These are phyloP conservation scores for Pyrus communis DNA, from an alignment of 306 rosid species.

Conservation along the genomic window DNA sequence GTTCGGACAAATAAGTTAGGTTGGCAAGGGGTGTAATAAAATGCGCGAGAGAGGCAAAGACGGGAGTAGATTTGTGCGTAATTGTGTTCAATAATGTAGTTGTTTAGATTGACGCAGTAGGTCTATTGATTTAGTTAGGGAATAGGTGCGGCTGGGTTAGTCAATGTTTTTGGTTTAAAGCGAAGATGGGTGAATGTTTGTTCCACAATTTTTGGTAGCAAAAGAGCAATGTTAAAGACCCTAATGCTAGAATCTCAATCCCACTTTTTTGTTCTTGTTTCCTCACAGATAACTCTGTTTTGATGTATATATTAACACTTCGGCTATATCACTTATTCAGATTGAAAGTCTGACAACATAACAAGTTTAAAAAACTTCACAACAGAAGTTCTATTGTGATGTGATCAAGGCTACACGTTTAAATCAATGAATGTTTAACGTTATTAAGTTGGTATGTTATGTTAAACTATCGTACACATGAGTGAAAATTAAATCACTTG, in stretches of 20 bases:
- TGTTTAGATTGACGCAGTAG: conserved; percentile 25
- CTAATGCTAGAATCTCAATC: conserved; percentile 5
- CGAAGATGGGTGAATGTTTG: neutral
- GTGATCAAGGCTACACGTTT: no score
- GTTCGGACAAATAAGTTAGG: conserved; percentile 20
- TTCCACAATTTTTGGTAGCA: conserved; percentile 31
- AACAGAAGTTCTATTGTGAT: no score
- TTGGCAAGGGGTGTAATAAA: conserved; percentile 25
- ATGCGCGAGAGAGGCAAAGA: conserved; percentile 24
- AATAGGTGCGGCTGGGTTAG: conserved; percentile 36
- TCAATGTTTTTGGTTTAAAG: conserved; percentile 11
- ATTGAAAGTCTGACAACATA: neutral
- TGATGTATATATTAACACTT: neutral
- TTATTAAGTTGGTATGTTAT: neutral
- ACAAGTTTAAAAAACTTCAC: no score
- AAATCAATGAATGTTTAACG: no score
- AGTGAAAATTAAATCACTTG: neutral
- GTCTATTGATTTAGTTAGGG: conserved; percentile 21
- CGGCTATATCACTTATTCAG: neutral
- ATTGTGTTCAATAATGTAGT: conserved; percentile 30
- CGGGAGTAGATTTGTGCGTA: conserved; percentile 24
- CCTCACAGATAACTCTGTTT: neutral
- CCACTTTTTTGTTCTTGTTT: neutral
- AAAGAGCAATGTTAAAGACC: conserved; percentile 21
- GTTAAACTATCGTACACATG: no score